Evolutionary conservation across 805 yeast genomes (phyloP).

Genomic region (Lipomyces mesembrius): DNA sequence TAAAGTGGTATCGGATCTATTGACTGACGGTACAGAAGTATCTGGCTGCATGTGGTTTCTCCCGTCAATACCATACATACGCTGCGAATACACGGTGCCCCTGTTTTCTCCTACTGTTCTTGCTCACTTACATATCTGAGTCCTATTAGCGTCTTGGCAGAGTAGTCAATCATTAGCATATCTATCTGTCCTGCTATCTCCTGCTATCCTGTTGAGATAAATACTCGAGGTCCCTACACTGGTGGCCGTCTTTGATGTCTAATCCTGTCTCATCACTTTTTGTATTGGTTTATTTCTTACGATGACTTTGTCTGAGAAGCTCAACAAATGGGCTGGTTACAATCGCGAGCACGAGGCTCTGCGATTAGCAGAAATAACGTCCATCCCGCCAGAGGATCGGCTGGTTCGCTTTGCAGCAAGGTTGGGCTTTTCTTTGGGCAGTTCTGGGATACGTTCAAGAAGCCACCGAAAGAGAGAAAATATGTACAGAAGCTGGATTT

Average conservation of each 20-base stretch:
- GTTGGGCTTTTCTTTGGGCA: constrained; percentile 4
- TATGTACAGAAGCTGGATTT: constrained; percentile 20
- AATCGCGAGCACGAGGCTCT: constrained; percentile 2
- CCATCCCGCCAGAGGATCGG: background rate
- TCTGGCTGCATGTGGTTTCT: background rate
- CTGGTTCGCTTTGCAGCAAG: background rate
- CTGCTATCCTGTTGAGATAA: background rate
- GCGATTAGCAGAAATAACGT: background rate
- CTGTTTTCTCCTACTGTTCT: too few species aligned
- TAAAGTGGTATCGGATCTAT: background rate
- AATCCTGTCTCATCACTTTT: constrained; percentile 48
- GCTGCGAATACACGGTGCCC: background rate
- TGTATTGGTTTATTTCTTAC: constrained; percentile 42
- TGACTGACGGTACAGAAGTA: background rate
- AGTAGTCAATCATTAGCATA: background rate
- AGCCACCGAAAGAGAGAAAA: constrained; percentile 9
- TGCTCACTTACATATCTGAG: background rate
- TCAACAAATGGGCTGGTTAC: constrained; percentile 1
- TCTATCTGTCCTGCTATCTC: background rate
- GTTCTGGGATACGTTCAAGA: constrained; percentile 18
- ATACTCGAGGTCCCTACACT: background rate
- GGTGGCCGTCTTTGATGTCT: background rate
- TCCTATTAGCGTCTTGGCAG: background rate
- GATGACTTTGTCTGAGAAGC: background rate
- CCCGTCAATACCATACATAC: too few species aligned